A percentile compares a stretch with the other conserved stretches of the same genome.
Evolutionary conservation across 2,329 filamentous ascomycete genomes (phyloP).

Genomic region (Xylariaceae sp.): DNA sequence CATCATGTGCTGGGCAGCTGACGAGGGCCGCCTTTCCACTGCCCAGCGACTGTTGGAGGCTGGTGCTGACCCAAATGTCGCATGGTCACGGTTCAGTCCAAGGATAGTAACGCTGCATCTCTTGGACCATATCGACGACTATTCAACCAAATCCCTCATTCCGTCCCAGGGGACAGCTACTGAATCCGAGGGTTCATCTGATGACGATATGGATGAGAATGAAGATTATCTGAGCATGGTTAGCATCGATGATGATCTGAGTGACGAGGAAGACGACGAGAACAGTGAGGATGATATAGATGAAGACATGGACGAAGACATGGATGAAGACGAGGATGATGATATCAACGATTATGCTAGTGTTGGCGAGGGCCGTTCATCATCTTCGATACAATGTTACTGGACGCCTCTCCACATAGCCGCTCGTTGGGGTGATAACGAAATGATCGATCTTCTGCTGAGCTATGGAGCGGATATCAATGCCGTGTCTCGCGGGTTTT

Average conservation of each 20-base stretch:
- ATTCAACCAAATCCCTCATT: not conserved
- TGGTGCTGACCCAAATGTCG: slow-evolving; percentile 23
- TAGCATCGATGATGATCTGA: not conserved
- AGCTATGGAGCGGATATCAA: slow-evolving; percentile 26
- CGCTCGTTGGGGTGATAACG: slow-evolving; percentile 19
- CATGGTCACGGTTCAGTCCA: not conserved
- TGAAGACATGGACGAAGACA: not conserved
- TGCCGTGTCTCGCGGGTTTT: slow-evolving; percentile 20
- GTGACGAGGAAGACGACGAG: not conserved
- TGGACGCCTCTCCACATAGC: slow-evolving; percentile 31
- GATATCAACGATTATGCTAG: not conserved
- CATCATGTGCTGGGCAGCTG: slow-evolving; percentile 23
- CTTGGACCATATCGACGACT: no score
- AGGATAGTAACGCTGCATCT: no score
- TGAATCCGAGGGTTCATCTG: not conserved
- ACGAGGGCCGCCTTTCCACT: slow-evolving; percentile 16
- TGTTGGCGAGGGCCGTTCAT: no score
- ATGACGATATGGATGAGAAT: not conserved
- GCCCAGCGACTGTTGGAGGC: slow-evolving; percentile 18
- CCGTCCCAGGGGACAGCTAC: not conserved
- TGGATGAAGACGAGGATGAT: not conserved
- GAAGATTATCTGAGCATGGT: not conserved
- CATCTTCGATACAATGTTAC: slow-evolving; percentile 4
- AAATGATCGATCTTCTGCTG: slow-evolving; percentile 25
- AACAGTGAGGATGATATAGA: not conserved